Percentiles rank a stretch among this genome's conserved stretches.
These are phyloP conservation scores for Fusarium odoratissimum DNA, from an alignment of 2,329 filamentous ascomycete genomes.

Conservation along the genomic window DNA sequence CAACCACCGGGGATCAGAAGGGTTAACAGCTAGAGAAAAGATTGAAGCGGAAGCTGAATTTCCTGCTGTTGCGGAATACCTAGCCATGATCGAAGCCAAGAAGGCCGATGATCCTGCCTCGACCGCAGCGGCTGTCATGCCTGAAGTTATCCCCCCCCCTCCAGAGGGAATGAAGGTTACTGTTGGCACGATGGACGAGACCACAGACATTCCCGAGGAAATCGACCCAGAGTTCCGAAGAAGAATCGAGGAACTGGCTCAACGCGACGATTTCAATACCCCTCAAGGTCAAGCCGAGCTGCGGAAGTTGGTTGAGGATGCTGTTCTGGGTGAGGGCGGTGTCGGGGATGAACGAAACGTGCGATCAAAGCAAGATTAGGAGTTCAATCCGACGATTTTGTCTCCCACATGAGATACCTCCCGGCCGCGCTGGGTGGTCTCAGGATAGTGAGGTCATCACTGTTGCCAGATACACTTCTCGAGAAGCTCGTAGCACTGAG, in stretches of 20 bases:
- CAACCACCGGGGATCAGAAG: conserved; percentile 75
- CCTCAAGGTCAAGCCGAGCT: conserved; percentile 84
- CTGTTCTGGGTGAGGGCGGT: conserved; percentile 74
- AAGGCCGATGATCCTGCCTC: conserved; percentile 46
- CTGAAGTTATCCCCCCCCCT: conserved; percentile 67
- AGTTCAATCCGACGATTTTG: conserved; percentile 57
- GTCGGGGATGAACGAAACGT: conserved; percentile 73
- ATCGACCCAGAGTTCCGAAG: conserved; percentile 85
- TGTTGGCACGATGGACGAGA: conserved; percentile 77
- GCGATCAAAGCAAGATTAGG: conserved; percentile 67
- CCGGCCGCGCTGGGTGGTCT: conserved; percentile 60
- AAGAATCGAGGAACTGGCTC: conserved; percentile 89
- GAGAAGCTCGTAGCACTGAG: conserved; percentile 65
- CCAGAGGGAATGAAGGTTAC: conserved; percentile 83
- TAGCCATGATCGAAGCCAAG: conserved; percentile 36
- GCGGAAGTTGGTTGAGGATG: conserved; percentile 82
- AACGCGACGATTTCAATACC: conserved; percentile 83
- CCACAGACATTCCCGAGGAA: conserved; percentile 68
- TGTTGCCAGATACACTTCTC: conserved; percentile 56
- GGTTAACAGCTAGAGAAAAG: conserved; percentile 82
- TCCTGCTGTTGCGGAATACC: conserved; percentile 36
- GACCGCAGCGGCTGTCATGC: conserved; percentile 43
- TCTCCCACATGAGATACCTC: conserved; percentile 72
- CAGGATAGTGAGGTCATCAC: conserved; percentile 65
- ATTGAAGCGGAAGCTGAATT: conserved; percentile 58